phyloP scores from a whole-genome alignment of 2,329 filamentous ascomycete genomes.

The Phaeoacremonium minimum region DNA sequence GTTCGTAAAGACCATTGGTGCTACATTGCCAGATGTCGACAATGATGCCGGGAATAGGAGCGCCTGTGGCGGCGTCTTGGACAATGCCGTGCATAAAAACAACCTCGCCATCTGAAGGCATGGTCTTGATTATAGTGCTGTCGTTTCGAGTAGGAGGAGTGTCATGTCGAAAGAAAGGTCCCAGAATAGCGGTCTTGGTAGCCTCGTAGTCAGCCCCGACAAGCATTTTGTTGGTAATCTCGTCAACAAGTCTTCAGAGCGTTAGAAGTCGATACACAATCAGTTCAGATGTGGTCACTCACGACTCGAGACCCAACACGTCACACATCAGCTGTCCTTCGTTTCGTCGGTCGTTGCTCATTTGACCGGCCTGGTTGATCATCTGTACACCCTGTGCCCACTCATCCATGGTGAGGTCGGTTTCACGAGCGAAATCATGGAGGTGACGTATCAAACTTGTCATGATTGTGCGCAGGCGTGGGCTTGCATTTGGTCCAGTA shows the following conservation, averaged over 20 bases:
- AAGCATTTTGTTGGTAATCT: slow-evolving; percentile 64
- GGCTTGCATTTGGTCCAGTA: slow-evolving; percentile 67
- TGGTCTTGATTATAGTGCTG: slow-evolving; percentile 56
- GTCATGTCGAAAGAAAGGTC: slow-evolving; percentile 77
- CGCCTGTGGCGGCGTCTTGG: slow-evolving; percentile 52
- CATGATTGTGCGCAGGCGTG: slow-evolving; percentile 66
- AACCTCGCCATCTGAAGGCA: slow-evolving; percentile 43
- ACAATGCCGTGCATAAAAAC: slow-evolving; percentile 62
- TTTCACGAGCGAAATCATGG: slow-evolving; percentile 77
- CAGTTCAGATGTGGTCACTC: slow-evolving; percentile 12
- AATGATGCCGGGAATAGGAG: slow-evolving; percentile 60
- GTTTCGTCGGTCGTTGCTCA: slow-evolving; percentile 65
- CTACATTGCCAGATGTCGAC: slow-evolving; percentile 79
- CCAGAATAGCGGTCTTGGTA: slow-evolving; percentile 69
- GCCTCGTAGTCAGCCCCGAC: slow-evolving; percentile 41
- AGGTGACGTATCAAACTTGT: slow-evolving; percentile 66
- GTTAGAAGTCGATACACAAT: background rate
- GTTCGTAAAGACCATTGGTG: slow-evolving; percentile 64
- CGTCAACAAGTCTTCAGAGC: slow-evolving; percentile 59
- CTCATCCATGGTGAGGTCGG: slow-evolving; percentile 75
- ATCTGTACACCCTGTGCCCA: slow-evolving; percentile 60
- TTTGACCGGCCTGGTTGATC: slow-evolving; percentile 67
- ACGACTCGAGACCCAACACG: slow-evolving; percentile 69
- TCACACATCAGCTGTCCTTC: slow-evolving; percentile 71
- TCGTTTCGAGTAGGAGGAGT: slow-evolving; percentile 69